These are phyloP conservation scores for Thuidium tamariscinum DNA, from an alignment of 225 moss, liverwort and hornwort species.

Conservation along the genomic window DNA sequence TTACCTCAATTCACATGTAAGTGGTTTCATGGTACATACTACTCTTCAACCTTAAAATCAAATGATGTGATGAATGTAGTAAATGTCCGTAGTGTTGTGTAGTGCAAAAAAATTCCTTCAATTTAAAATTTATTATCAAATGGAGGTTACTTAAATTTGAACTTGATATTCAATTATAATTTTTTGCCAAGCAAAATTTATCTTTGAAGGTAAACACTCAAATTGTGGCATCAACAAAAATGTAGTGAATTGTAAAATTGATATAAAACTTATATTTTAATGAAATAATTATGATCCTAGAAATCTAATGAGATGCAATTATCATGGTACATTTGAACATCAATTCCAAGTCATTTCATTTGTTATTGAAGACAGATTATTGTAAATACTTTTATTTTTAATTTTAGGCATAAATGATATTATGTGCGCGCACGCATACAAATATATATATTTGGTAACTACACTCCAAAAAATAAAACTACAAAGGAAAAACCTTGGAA, in stretches of 20 bases:
- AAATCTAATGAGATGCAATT: background rate
- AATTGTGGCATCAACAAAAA: background rate
- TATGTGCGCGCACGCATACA: no score
- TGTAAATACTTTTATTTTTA: fast-evolving
- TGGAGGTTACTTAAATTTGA: background rate
- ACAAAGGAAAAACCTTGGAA: fast-evolving
- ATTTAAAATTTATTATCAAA: background rate
- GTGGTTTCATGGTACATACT: fast-evolving
- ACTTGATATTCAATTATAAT: background rate
- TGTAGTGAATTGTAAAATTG: fast-evolving
- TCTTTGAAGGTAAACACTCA: background rate
- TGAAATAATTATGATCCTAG: fast-evolving
- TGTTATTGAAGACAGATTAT: background rate
- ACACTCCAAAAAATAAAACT: background rate
- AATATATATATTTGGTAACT: background rate
- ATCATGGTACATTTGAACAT: background rate
- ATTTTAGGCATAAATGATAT: background rate
- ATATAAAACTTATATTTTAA: background rate
- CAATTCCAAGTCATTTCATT: background rate
- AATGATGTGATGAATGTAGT: background rate
- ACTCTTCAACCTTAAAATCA: background rate
- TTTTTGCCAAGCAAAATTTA: background rate
- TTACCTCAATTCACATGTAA: background rate
- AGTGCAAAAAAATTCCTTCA: background rate
- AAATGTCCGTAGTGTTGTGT: background rate